Evolutionary conservation across 2,329 filamentous ascomycete species (phyloP).

Genomic region (Colletotrichum filicis): DNA sequence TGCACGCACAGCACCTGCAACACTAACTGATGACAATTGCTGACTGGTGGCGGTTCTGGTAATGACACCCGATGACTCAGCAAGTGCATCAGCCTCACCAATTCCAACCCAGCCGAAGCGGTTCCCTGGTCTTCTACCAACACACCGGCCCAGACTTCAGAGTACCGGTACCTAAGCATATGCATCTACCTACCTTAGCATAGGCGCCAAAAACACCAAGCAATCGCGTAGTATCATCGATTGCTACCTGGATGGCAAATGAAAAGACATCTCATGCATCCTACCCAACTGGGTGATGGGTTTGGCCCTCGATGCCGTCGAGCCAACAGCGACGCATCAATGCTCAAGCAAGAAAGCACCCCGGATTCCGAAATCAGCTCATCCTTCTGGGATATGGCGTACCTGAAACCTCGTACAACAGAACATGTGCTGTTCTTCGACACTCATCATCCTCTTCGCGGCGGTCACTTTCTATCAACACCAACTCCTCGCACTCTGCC

Average conservation of each 20-base stretch:
- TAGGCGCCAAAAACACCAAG: background rate
- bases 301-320: background rate
- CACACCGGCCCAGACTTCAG: background rate
- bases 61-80: conserved; percentile 21
- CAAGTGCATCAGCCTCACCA: conserved; percentile 16
- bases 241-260: background rate
- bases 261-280: background rate
- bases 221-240: background rate
- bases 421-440: background rate
- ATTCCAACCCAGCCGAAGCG: background rate
- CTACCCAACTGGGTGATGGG: background rate
- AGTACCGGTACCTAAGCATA: background rate
- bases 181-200: background rate
- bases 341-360: background rate
- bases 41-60: conserved; percentile 15
- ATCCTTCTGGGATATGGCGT: background rate
- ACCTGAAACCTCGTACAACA: background rate
- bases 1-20: background rate
- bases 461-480: background rate
- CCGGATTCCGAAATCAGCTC: background rate
- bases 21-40: conserved; percentile 21
- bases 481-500: background rate
- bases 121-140: conserved; percentile 27
- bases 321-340: background rate
- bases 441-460: background rate